Conservation (phyloP, 805 yeast genomes). For the Myxozyma nipponensis region DNA sequence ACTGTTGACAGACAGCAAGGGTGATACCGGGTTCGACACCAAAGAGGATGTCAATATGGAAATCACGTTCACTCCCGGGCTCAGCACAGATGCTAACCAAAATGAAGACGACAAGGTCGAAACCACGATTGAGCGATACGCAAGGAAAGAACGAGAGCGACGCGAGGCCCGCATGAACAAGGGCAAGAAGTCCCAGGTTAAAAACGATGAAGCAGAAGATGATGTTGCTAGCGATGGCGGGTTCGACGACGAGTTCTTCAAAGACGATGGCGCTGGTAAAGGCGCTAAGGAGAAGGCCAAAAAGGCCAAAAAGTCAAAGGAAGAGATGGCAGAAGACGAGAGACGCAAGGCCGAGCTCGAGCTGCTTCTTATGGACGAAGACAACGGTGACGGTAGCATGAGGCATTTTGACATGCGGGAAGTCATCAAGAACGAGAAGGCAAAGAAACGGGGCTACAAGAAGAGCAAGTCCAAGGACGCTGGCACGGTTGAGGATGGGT, state of each 20-base stretch:
- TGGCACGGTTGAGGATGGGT: slow-evolving; percentile 41
- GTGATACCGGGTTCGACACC: slow-evolving; percentile 32
- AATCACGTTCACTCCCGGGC: slow-evolving; percentile 89
- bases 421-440: slow-evolving; percentile 66
- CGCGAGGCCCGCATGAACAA: slow-evolving; percentile 75
- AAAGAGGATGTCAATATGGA: slow-evolving; percentile 85
- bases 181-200: slow-evolving; percentile 39
- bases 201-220: slow-evolving; percentile 42
- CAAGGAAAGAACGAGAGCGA: slow-evolving; percentile 88
- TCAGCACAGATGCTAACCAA: slow-evolving; percentile 45
- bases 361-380: slow-evolving; percentile 64
- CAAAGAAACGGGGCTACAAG: slow-evolving; percentile 36
- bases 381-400: slow-evolving; percentile 39
- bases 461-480: slow-evolving; percentile 50
- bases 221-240: slow-evolving; percentile 41
- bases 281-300: slow-evolving; percentile 31
- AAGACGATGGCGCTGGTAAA: slow-evolving; percentile 35
- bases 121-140: slow-evolving; percentile 72
- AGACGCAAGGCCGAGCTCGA: slow-evolving; percentile 65
- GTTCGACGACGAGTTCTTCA: slow-evolving; percentile 25
- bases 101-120: slow-evolving; percentile 52
- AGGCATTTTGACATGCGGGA: slow-evolving; percentile 81
- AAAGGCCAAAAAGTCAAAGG: slow-evolving; percentile 21
- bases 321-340: slow-evolving; percentile 35
- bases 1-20: slow-evolving; percentile 41